Evolutionary conservation across 495 filamentous ascomycete genomes (phyloP).

Genomic region (Penicillium odoratum): DNA sequence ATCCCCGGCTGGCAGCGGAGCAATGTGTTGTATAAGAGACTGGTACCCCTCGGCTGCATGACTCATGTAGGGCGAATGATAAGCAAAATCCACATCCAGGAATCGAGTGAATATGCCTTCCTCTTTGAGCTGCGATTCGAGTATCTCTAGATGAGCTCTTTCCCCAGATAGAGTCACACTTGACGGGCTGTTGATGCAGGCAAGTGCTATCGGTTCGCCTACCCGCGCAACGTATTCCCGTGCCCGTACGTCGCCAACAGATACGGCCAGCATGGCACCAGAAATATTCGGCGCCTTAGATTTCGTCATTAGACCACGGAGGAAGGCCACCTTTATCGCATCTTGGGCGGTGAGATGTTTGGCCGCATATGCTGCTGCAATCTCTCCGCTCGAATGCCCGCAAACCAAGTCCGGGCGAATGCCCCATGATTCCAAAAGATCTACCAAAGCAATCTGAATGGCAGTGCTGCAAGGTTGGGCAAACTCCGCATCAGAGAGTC

Average conservation of each 20-base stretch:
- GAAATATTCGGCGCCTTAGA: too few species aligned
- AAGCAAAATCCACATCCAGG: neutral
- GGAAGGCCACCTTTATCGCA: conserved; percentile 17
- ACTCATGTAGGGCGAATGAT: neutral
- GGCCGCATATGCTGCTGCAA: conserved; percentile 39
- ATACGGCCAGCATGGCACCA: conserved; percentile 5
- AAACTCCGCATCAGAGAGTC: too few species aligned
- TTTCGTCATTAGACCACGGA: conserved; percentile 22
- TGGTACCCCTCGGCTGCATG: too few species aligned
- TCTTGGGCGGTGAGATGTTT: too few species aligned
- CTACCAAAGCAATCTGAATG: conserved; percentile 36
- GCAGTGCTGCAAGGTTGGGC: too few species aligned
- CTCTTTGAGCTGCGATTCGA: conserved; percentile 3
- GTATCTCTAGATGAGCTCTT: conserved; percentile 34
- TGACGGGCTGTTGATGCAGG: conserved; percentile 47
- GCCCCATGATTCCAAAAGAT: conserved; percentile 32
- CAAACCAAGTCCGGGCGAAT: conserved; percentile 26
- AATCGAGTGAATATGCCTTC: neutral
- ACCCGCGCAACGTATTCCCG: conserved; percentile 14
- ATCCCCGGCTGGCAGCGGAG: too few species aligned
- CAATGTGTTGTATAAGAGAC: too few species aligned
- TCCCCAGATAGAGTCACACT: conserved; percentile 44
- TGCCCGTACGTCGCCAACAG: too few species aligned
- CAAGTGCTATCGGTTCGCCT: conserved; percentile 27
- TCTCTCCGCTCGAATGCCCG: conserved; percentile 40